Evolutionary conservation across 1,139 yeast genomes (phyloP).

Genomic region (Blastobotrys ciferrii): DNA sequence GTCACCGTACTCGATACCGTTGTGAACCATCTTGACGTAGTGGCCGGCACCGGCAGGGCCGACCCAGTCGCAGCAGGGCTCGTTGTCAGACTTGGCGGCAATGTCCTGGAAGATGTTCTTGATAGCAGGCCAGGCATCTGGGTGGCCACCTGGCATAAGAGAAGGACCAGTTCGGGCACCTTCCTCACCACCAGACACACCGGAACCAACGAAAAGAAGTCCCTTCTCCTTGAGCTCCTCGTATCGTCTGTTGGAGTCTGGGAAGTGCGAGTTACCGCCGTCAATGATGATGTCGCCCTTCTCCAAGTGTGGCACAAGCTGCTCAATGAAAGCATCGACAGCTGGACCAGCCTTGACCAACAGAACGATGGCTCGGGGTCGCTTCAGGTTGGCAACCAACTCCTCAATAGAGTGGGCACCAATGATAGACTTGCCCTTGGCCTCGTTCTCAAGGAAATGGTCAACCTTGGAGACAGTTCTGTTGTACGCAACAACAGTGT

Average conservation of each 20-base stretch:
- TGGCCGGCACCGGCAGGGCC: slow-evolving; percentile 99
- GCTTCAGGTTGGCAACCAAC: slow-evolving; percentile 83
- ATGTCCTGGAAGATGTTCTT: slow-evolving; percentile 95
- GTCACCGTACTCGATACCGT: slow-evolving; percentile 99
- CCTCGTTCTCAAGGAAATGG: slow-evolving; percentile 88
- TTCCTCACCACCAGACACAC: slow-evolving; percentile 99
- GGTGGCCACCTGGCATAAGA: slow-evolving; percentile 99
- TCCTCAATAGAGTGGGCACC: slow-evolving; percentile 95
- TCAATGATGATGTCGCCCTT: slow-evolving; percentile 97
- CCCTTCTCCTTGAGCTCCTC: slow-evolving; percentile 86
- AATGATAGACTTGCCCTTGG: slow-evolving; percentile 88
- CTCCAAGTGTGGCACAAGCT: slow-evolving; percentile 87
- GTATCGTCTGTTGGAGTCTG: slow-evolving; percentile 96
- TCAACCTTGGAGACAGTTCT: slow-evolving; percentile 96
- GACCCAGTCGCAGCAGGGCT: slow-evolving; percentile 99
- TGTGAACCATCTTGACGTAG: slow-evolving; percentile 99
- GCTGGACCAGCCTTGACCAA: slow-evolving; percentile 97
- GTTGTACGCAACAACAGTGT: slow-evolving; percentile 95
- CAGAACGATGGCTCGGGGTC: slow-evolving; percentile 93
- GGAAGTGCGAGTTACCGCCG: slow-evolving; percentile 99
- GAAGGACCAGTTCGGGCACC: slow-evolving; percentile 99
- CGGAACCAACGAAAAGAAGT: slow-evolving; percentile 92
- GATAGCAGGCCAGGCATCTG: slow-evolving; percentile 98
- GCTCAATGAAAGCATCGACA: slow-evolving; percentile 85
- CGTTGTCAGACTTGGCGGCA: slow-evolving; percentile 95